Conservation (phyloP, 2,329 filamentous ascomycete species). For the Diaporthe humulicola region DNA sequence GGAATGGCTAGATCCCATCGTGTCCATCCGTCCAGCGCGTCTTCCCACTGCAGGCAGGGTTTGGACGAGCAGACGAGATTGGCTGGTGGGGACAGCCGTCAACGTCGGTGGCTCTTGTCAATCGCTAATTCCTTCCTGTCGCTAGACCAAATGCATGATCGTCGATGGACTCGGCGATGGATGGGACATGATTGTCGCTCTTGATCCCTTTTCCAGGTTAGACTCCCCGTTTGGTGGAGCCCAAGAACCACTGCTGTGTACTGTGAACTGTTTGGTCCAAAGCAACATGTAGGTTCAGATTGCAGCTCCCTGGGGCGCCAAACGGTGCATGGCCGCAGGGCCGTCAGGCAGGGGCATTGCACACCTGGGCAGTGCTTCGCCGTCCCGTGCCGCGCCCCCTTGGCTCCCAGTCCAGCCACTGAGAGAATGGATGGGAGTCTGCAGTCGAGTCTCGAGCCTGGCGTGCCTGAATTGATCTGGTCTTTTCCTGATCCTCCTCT, state of each 20-base stretch:
- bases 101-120: neutral
- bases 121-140: conserved; percentile 10
- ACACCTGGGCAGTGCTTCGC: conserved; percentile 1
- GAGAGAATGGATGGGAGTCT: too few species aligned
- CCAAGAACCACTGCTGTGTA: neutral
- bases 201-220: conserved; percentile 13
- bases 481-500: conserved; percentile 16
- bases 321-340: neutral
- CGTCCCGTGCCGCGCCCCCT: conserved; percentile 5
- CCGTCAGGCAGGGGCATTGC: neutral
- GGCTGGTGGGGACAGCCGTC: neutral
- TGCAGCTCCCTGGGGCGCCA: neutral
- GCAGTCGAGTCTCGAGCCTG: too few species aligned
- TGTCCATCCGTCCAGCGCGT: neutral
- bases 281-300: neutral
- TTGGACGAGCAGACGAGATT: neutral
- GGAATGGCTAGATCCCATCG: neutral
- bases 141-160: neutral
- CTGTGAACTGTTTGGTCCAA: neutral
- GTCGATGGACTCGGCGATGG: neutral
- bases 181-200: neutral
- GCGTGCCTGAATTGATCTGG: neutral
- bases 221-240: neutral
- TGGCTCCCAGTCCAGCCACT: neutral
- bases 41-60: neutral